These are phyloP conservation scores for Scheffersomyces coipomensis DNA, from an alignment of 805 yeast species.

Conservation along the genomic window DNA sequence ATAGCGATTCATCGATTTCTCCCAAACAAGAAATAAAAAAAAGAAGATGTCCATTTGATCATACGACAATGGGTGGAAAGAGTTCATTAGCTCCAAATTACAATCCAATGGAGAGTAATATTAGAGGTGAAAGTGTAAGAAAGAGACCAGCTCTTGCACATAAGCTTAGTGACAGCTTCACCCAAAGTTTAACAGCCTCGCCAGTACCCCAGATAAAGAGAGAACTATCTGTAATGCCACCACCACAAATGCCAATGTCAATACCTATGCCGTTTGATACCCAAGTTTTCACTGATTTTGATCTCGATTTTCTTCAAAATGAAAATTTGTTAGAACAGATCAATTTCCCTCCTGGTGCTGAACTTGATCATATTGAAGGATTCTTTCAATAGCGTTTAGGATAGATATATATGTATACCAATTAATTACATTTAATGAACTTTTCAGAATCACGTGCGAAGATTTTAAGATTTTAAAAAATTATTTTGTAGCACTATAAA, in stretches of 20 bases:
- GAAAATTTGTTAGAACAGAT: constrained; percentile 23
- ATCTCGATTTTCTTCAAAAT: constrained; percentile 29
- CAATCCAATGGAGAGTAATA: constrained; percentile 16
- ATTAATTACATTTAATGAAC: too few species aligned
- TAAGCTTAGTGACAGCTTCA: constrained; percentile 1
- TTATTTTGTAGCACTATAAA: too few species aligned
- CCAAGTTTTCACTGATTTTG: constrained; percentile 15
- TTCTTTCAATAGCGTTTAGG: constrained; percentile 14
- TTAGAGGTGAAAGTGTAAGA: constrained; percentile 9
- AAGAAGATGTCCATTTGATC: constrained; percentile 35
- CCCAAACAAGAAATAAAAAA: constrained; percentile 6
- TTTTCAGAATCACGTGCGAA: too few species aligned
- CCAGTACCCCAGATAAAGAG: neutral
- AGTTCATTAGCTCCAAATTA: neutral
- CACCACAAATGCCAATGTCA: neutral
- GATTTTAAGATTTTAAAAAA: too few species aligned
- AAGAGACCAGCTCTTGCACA: neutral
- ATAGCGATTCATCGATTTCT: neutral
- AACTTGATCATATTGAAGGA: constrained; percentile 15
- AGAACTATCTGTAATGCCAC: neutral
- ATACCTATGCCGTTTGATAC: constrained; percentile 1
- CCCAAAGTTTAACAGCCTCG: neutral
- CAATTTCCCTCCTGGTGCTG: constrained; percentile 9
- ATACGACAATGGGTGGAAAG: constrained; percentile 9
- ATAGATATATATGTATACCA: neutral